These are phyloP conservation scores for Diaporthe aspalathi DNA, from an alignment of 2,329 filamentous ascomycete species.

Conservation along the genomic window DNA sequence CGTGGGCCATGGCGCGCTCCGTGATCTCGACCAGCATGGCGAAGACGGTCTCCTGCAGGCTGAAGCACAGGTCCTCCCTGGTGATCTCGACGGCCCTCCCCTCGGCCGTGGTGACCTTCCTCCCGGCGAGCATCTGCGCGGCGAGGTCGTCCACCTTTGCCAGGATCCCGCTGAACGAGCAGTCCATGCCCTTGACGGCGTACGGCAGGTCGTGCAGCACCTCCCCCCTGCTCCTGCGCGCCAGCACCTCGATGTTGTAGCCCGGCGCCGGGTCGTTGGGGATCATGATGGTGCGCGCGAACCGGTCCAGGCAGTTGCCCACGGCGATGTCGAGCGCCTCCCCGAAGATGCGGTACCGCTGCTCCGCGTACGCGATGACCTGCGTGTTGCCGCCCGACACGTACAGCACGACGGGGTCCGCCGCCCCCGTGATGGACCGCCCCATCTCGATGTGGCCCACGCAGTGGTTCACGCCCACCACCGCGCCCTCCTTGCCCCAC, in stretches of 20 bases:
- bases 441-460: slow-evolving; percentile 99
- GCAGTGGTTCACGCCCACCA: slow-evolving; percentile 97
- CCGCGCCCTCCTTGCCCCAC: slow-evolving; percentile 73
- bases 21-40: slow-evolving; percentile 99
- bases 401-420: slow-evolving; percentile 94
- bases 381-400: slow-evolving; percentile 76
- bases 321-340: slow-evolving; percentile 98
- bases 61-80: slow-evolving; percentile 89
- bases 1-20: slow-evolving; percentile 97
- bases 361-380: slow-evolving; percentile 70
- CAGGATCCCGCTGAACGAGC: slow-evolving; percentile 92
- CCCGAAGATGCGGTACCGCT: slow-evolving; percentile 96
- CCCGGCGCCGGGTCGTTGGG: slow-evolving; percentile 96
- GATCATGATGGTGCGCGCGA: slow-evolving; percentile 90
- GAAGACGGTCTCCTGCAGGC: slow-evolving; percentile 92
- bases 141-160: slow-evolving; percentile 85
- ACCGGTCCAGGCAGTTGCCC: slow-evolving; percentile 96
- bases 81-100: slow-evolving; percentile 68
- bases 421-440: slow-evolving; percentile 87
- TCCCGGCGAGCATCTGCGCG: slow-evolving; percentile 66
- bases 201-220: slow-evolving; percentile 90
- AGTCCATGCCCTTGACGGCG: slow-evolving; percentile 98
- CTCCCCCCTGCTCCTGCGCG: slow-evolving; percentile 72
- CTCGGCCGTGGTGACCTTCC: slow-evolving; percentile 57
- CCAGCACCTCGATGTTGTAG: slow-evolving; percentile 97